Evolutionary conservation across 257 asterid genomes (phyloP), one percentile per base, ranked within the genome.

Genomic region (Buddleja alternifolia): DNA sequence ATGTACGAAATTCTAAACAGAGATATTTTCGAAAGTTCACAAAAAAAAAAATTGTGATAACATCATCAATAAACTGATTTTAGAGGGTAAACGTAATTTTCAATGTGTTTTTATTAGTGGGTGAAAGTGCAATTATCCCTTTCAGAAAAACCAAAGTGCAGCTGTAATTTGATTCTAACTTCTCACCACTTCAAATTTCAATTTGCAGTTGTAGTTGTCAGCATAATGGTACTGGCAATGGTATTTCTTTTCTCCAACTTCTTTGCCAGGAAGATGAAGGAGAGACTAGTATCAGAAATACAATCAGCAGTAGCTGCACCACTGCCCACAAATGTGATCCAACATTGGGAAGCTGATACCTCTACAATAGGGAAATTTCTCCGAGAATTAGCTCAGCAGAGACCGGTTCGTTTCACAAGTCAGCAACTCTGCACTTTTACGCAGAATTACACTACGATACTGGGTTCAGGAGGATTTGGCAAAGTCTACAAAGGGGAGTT

Each of bases 341-440:
- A 48, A 24, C 64, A 63, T 10, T 68, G 74, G 74, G 78, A 67
- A 39, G 76, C 37, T 0, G 81, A 77, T 37, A 79, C 72, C 64
- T 81, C 80, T 7, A 82, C 80, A 24, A 72, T 82, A 71, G 84
- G 75, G 69, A 78, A 10, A 50, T 78, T 82, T 59, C 50, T 78
- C 34, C 34, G 6, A 0, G 85, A 77, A n/a, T 24, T 82, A 17
- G 83, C 82, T 1, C 63, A 69, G 58, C 80, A 76, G 37, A 69
- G 72, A 34, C 75, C 81, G 3, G 69, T 76, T 25, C 83, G 81
- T 16, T 82, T 79, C 73, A 67, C 81, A 0, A 71, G 77, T n/a
- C 75, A 77, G 29, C 81, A 79, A 11, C 19, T 79, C 7, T 68
- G 51, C 54, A 24, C 61, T 16, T 79, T 76, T 41, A 82, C 88